These are phyloP conservation scores for Mucor saturninus DNA, from an alignment of 371 early-diverging fungal species.

Conservation along the genomic window DNA sequence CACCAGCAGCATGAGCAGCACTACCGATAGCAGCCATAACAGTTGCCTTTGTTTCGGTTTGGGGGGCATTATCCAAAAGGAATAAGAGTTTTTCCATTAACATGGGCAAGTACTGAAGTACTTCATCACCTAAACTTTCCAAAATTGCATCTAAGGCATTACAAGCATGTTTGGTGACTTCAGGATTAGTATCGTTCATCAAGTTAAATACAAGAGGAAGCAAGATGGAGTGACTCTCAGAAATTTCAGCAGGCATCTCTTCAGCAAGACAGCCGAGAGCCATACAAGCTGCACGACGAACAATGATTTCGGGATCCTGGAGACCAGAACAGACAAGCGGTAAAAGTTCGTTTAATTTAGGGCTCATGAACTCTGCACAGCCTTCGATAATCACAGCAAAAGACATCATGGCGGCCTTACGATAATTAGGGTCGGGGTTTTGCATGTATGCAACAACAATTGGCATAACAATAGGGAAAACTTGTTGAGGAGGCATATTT, in stretches of 20 bases:
- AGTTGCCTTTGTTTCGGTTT: slow-evolving; percentile 69
- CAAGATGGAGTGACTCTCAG: slow-evolving; percentile 77
- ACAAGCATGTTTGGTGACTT: slow-evolving; percentile 80
- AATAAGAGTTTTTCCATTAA: slow-evolving; percentile 80
- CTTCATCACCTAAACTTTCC: slow-evolving; percentile 79
- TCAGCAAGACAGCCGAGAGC: slow-evolving; percentile 83
- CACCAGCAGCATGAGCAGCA: slow-evolving; percentile 86
- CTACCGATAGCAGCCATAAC: slow-evolving; percentile 87
- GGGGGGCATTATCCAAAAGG: slow-evolving; percentile 68
- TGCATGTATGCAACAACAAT: slow-evolving; percentile 78
- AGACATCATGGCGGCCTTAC: slow-evolving; percentile 90
- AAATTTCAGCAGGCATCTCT: slow-evolving; percentile 81
- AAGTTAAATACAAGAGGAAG: slow-evolving; percentile 84
- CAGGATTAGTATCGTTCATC: slow-evolving; percentile 73
- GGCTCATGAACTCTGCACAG: slow-evolving; percentile 76
- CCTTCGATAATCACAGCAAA: slow-evolving; percentile 82
- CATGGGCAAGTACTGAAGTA: slow-evolving; percentile 79
- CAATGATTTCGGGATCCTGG: slow-evolving; percentile 76
- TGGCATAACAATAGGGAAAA: slow-evolving; percentile 80
- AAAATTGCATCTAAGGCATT: slow-evolving; percentile 88
- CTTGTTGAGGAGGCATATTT: slow-evolving; percentile 85
- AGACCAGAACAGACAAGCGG: slow-evolving; percentile 77
- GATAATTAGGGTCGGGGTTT: slow-evolving; percentile 68
- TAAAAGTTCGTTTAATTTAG: slow-evolving; percentile 75
- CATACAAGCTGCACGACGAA: slow-evolving; percentile 89